A percentile compares a stretch with the other conserved stretches of the same genome.
Conservation (phyloP, 768 basidiomycete genomes). For the Coprinopsis cinerea region DNA sequence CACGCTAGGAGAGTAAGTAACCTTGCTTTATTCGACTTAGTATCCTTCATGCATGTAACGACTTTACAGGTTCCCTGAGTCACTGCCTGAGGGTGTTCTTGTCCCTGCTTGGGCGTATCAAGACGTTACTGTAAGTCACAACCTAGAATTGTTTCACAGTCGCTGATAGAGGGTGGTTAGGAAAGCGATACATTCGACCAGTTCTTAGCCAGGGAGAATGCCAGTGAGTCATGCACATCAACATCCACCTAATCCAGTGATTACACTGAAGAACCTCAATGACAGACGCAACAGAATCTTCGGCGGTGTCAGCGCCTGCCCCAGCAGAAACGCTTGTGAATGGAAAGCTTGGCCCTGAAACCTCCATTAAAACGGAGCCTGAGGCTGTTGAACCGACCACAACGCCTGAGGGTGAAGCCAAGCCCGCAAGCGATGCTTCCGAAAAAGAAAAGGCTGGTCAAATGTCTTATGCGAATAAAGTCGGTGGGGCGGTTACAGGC, state of each 20-base stretch:
- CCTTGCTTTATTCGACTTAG: not conserved
- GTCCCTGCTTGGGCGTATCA: slow-evolving; percentile 63
- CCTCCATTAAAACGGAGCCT: not conserved
- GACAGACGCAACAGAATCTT: slow-evolving; percentile 39
- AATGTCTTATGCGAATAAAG: slow-evolving; percentile 6
- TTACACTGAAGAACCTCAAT: not conserved
- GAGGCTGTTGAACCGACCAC: not conserved
- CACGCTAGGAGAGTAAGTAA: slow-evolving; percentile 23
- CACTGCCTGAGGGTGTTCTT: slow-evolving; percentile 41
- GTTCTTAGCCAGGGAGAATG: slow-evolving; percentile 29
- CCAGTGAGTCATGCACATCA: slow-evolving; percentile 24
- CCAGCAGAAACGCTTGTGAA: slow-evolving; percentile 1
- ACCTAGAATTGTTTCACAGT: not conserved
- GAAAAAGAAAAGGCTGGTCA: not conserved
- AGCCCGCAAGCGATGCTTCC: not conserved
- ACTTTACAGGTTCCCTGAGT: slow-evolving; percentile 34
- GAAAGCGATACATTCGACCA: slow-evolving; percentile 33
- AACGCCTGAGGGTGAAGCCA: no score
- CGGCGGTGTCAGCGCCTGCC: slow-evolving; percentile 24
- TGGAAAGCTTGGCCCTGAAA: not conserved
- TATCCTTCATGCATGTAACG: not conserved
- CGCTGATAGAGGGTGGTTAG: slow-evolving; percentile 16
- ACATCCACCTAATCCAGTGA: no score
- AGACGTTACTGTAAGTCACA: slow-evolving; percentile 36
- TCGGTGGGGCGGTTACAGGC: slow-evolving; percentile 11